Evolutionary conservation across 2,329 filamentous ascomycete genomes (phyloP), one percentile per base, ranked within the genome.

Genomic region (Hypoxylon sp.): DNA sequence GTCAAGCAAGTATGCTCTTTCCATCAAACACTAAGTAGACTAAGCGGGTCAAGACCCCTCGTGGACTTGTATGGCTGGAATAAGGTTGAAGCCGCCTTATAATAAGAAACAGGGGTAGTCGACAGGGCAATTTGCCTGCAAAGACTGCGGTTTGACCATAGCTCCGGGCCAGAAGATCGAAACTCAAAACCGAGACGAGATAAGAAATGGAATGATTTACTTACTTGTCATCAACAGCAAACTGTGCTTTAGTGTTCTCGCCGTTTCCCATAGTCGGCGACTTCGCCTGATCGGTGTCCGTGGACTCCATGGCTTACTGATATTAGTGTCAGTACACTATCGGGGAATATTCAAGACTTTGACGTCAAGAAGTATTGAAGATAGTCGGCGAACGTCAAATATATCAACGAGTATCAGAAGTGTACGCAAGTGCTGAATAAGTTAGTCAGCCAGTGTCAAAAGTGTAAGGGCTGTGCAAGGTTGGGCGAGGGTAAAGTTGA

Each of bases 151-250:
- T n/a, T 19, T 6, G 17, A 7, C n/a, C 17, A 19, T 17, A 19
- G 37, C 41, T 46, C 4, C 4, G 17, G 24, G 22, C 20, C 13
- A 51, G 7, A 43, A 28, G 26, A 49, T 5, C 17, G 20, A 10
- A 19, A 24, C 32, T 13, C 28, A 44, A 47, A 28, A 32, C 19
- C 28, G 46, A 24, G 7, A 6, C n/a, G 19, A n/a, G n/a, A 24
- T 6, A 4, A 24, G 41, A 17, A 3, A 46, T 6, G 19, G 15
- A 22, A 24, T 46, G 20, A 24, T 24, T 6, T 24, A 39, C 63
- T 62, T 62, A 65, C 63, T 56, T 62, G 13, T 62, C 59, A 2
- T 43, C 43, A 52, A 41, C 43, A 34, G 47, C 22, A 56, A 48
- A 15, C 17, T 62, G 51, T 13, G 19, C 26, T 20, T 17, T 24